Conservation (phyloP, 148 eudicot species). For the Polygonum maritimum region DNA sequence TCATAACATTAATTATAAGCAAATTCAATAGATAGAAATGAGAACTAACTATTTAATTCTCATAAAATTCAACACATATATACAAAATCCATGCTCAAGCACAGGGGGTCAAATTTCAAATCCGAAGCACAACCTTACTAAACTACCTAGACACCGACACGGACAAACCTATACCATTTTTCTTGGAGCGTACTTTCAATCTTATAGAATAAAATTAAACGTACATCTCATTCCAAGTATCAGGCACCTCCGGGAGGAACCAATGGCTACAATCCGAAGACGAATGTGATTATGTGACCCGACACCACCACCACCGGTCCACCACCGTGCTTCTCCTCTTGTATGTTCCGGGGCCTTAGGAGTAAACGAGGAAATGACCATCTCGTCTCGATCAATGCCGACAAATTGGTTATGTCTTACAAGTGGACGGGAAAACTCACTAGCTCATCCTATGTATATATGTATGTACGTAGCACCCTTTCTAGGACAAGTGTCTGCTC, state of each 20-base stretch:
- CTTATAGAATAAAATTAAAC: conserved; percentile 41
- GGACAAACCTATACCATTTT: not conserved
- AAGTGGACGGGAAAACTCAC: conserved; percentile 48
- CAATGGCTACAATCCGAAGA: conserved; percentile 80
- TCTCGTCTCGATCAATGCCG: conserved; percentile 52
- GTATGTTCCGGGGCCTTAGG: conserved; percentile 17
- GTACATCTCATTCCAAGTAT: conserved; percentile 61
- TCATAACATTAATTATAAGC: not conserved
- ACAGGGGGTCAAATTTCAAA: not conserved
- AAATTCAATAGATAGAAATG: too few relatives aligned
- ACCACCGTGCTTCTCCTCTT: conserved; percentile 16
- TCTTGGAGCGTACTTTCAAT: not conserved
- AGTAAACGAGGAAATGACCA: conserved; percentile 71
- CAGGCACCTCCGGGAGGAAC: conserved; percentile 94
- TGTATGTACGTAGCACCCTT: too few relatives aligned
- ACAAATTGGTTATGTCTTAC: conserved; percentile 57
- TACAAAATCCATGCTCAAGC: not conserved
- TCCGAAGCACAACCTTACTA: not conserved
- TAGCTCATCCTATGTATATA: conserved; percentile 47
- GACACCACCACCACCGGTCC: not conserved
- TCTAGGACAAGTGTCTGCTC: conserved; percentile 38
- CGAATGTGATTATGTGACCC: not conserved
- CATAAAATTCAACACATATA: not conserved
- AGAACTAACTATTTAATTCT: not conserved
- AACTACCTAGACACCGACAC: not conserved